phyloP scores from a whole-genome alignment of 2,329 filamentous ascomycete species.

The Drechslera avenae region DNA sequence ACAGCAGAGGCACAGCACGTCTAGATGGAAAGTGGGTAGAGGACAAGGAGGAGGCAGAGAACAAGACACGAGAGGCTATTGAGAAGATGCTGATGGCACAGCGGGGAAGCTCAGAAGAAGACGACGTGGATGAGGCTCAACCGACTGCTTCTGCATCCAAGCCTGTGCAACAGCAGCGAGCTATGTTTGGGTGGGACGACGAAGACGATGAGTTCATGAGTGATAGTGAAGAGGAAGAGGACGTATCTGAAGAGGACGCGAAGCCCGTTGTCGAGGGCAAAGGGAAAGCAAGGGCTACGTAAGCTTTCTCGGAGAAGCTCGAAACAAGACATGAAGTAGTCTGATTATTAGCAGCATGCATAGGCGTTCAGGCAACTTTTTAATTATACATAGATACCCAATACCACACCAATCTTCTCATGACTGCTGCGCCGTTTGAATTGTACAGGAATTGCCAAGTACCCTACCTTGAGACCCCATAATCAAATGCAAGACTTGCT shows the following conservation, averaged over 20 bases:
- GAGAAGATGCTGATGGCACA: slow-evolving; percentile 56
- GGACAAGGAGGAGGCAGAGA: slow-evolving; percentile 86
- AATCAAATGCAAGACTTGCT: too few relatives aligned
- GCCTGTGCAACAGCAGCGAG: slow-evolving; percentile 47
- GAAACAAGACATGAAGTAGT: background rate
- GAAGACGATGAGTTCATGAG: slow-evolving; percentile 62
- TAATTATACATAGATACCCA: slow-evolving; percentile 19
- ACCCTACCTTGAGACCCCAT: too few relatives aligned
- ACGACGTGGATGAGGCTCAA: slow-evolving; percentile 40
- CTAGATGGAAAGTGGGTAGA: slow-evolving; percentile 94
- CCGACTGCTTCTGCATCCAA: slow-evolving; percentile 32
- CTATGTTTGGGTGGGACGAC: slow-evolving; percentile 79
- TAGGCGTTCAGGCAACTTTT: slow-evolving; percentile 8
- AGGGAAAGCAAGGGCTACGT: slow-evolving; percentile 50
- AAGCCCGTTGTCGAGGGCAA: slow-evolving; percentile 46
- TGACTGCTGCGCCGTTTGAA: background rate
- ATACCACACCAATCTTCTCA: slow-evolving; percentile 4
- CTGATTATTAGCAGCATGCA: slow-evolving; percentile 2
- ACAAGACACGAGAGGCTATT: slow-evolving; percentile 80
- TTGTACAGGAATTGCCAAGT: too few relatives aligned
- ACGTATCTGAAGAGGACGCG: slow-evolving; percentile 41
- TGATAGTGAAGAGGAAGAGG: slow-evolving; percentile 55
- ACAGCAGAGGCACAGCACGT: slow-evolving; percentile 67
- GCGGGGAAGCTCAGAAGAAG: slow-evolving; percentile 48
- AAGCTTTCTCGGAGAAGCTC: background rate